phyloP scores from a whole-genome alignment of 139 green algal genomes.

The Mesotaenium endlicherianum region DNA sequence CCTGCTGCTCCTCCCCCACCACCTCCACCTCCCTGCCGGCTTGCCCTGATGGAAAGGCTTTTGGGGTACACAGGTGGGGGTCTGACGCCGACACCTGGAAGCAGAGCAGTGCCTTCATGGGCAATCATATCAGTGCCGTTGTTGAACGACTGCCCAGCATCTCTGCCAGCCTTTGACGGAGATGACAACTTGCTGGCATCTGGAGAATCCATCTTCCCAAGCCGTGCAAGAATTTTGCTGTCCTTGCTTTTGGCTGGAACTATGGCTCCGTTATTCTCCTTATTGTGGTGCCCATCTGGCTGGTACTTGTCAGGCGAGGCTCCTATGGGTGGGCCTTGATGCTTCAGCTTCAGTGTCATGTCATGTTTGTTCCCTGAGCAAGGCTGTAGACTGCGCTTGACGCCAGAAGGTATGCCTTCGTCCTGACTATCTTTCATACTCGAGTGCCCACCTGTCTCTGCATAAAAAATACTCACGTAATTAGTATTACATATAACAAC shows the following conservation, averaged over 20 bases:
- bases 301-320: too few species aligned
- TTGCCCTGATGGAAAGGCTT: constrained; percentile 31
- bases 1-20: neutral
- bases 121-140: neutral
- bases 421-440: too few species aligned
- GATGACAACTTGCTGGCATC: neutral
- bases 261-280: neutral
- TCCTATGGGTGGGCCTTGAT: too few species aligned
- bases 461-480: too few species aligned
- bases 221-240: neutral
- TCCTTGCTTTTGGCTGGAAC: neutral
- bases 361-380: too few species aligned
- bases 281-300: neutral
- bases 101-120: constrained; percentile 4
- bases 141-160: too few species aligned
- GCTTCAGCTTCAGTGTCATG: too few species aligned
- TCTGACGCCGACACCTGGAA: constrained; percentile 3
- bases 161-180: neutral
- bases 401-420: too few species aligned
- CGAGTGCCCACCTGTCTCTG: too few species aligned
- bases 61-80: constrained; percentile 36
- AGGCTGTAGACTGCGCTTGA: too few species aligned
- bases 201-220: neutral
- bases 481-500: too few species aligned
- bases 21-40: neutral